phyloP scores from a whole-genome alignment of 169 alveolate genomes.

The Eimeria acervulina region DNA sequence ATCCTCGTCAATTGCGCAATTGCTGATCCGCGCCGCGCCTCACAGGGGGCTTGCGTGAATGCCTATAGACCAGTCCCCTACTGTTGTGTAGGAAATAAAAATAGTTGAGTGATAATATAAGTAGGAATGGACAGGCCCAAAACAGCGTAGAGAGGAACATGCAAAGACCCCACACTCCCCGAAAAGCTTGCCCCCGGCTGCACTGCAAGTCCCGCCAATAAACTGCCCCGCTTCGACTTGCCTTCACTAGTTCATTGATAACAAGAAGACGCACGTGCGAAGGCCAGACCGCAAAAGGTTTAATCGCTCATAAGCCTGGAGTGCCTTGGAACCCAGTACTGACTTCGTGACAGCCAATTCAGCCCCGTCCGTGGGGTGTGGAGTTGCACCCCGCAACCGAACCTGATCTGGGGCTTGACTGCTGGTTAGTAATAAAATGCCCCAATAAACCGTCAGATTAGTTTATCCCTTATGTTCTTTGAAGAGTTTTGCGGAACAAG shows the following conservation, averaged over 20 bases:
- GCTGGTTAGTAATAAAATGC: not conserved
- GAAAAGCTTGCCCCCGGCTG: not conserved
- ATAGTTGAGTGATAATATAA: not conserved
- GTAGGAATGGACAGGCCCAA: not conserved
- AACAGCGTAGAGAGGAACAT: not conserved
- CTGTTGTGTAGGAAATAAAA: not conserved
- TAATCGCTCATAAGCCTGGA: not conserved
- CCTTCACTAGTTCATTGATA: slow-evolving; percentile 77
- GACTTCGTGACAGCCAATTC: slow-evolving; percentile 22
- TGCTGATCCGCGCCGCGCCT: not conserved
- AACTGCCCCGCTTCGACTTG: not conserved
- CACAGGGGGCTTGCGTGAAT: not conserved
- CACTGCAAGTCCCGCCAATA: not conserved
- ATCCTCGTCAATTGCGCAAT: not conserved
- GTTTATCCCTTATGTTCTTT: too few relatives aligned
- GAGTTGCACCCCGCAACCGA: slow-evolving; percentile 70
- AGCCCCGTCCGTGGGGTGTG: slow-evolving; percentile 77
- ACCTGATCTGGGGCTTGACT: slow-evolving; percentile 56
- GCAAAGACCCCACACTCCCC: slow-evolving; percentile 65
- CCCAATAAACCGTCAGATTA: not conserved
- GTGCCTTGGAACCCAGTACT: not conserved
- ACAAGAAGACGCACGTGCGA: slow-evolving; percentile 75
- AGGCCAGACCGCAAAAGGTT: slow-evolving; percentile 58
- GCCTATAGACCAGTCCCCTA: not conserved
- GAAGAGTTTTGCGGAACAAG: not conserved